Evolutionary conservation across 1,139 yeast species (phyloP), one percentile per base, ranked within the genome.

Genomic region (Candida neerlandica): DNA sequence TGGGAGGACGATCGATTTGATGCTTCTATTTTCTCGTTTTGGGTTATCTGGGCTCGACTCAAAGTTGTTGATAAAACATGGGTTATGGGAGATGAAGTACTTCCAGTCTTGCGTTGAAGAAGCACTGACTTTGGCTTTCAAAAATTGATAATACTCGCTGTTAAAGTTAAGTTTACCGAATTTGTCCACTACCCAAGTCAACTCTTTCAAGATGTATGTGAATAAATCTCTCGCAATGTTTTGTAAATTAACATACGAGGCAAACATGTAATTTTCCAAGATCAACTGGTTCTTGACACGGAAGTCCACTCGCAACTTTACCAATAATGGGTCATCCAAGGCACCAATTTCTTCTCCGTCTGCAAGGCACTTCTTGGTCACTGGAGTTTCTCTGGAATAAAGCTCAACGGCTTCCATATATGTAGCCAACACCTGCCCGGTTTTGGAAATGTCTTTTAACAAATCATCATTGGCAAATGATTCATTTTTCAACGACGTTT

Each of bases 251-350:
- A 72, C 64, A 51, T 70, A 76, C 26, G 76, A 70, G 1, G 80
- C 81, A 60, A 69, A 75, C 58, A 72, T 65, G 55, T 72, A 76
- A 57, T 73, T 75, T 54, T 76, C 81, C 46, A 70, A 68, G 27
- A 76, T 62, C 55, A 76, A 64, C 56, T 75, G 80, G 49, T 69
- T 68, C 57, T 75, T 75, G 37, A 76, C 50, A 55, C 74, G 79
- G 49, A 69, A 71, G 56, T 76, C 79, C 21, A 76, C 67, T 46
- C 65, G 63, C 48, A 76, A 61, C 53, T 75, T 75, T 42, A 74
- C 55, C 49, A 76, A 66, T 50, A 76, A 75, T 3, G 81, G 81
- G 55, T 76, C 81, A 52, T 71, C 78, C 51, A 67, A 46, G 1
- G 61, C 68, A 12, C 63, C 65, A 9, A 46, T 50, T 29, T 65